A percentile compares a stretch with the other conserved stretches of the same genome.
These are phyloP conservation scores for Fusarium sp. DNA, from an alignment of 2,329 filamentous ascomycete genomes.

Conservation along the genomic window DNA sequence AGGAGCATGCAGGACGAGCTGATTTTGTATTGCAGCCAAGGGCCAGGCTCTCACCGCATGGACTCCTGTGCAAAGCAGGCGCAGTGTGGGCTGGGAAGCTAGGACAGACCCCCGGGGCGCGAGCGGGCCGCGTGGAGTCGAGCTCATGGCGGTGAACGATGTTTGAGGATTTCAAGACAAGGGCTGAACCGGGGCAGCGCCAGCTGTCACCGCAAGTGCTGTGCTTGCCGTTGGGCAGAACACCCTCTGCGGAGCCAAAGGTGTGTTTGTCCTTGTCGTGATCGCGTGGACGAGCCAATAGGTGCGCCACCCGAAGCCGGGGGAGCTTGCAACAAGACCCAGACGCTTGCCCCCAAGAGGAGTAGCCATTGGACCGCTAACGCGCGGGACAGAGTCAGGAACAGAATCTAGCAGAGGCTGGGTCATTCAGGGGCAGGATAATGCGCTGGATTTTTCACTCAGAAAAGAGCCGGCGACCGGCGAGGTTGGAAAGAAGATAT, in stretches of 20 bases:
- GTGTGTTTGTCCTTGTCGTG: conserved; percentile 17
- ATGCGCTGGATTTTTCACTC: not conserved
- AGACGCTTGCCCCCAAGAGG: conserved; percentile 33
- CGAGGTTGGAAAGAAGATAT: conserved; percentile 26
- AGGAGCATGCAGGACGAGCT: conserved; percentile 30
- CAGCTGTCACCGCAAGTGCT: conserved; percentile 45
- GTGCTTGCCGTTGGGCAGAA: conserved; percentile 34
- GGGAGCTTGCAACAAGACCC: conserved; percentile 34
- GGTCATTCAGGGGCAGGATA: conserved; percentile 21
- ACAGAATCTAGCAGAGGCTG: conserved; percentile 33
- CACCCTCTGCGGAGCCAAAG: conserved; percentile 21
- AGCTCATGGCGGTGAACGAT: conserved; percentile 42
- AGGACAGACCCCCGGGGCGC: conserved; percentile 31
- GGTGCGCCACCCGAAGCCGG: conserved; percentile 37
- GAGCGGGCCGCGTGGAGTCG: conserved; percentile 43
- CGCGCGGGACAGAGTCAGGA: conserved; percentile 27
- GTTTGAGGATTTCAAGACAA: conserved; percentile 32
- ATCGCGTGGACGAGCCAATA: conserved; percentile 36
- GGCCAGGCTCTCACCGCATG: conserved; percentile 35
- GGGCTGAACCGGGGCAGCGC: conserved; percentile 29
- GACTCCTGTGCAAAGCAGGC: conserved; percentile 20
- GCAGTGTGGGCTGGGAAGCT: conserved; percentile 25
- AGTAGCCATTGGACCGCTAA: conserved; percentile 39
- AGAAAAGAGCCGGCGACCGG: not conserved
- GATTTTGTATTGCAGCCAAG: conserved; percentile 40